Percentiles rank a stretch among this genome's conserved stretches.
Conservation (phyloP, 768 basidiomycete genomes). For the Pilatotrama ljubarskyi region DNA sequence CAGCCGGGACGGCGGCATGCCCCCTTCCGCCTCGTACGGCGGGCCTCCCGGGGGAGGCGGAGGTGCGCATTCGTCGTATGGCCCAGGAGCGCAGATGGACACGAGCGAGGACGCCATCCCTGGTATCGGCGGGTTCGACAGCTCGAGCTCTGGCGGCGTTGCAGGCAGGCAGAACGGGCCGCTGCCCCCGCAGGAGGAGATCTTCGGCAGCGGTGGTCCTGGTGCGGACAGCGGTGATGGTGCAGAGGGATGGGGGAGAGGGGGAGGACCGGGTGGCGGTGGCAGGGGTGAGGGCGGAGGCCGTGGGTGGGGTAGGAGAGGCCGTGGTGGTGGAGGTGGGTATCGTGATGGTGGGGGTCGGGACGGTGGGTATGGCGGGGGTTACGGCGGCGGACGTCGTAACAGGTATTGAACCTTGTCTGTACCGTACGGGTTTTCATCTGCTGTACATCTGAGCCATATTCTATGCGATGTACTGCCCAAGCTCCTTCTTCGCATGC, state of each 20-base stretch:
- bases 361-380: not conserved
- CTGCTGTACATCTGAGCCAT: no score
- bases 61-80: constrained; percentile 1
- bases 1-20: constrained; percentile 17
- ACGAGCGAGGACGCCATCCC: constrained; percentile 64
- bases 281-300: constrained; percentile 21
- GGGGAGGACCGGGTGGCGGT: constrained; percentile 14
- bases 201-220: constrained; percentile 41
- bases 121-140: constrained; percentile 51
- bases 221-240: constrained; percentile 27
- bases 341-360: constrained; percentile 4
- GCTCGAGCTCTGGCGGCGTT: constrained; percentile 27
- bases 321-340: constrained; percentile 12
- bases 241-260: constrained; percentile 32
- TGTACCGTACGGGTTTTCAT: no score
- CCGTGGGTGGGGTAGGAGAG: constrained; percentile 15
- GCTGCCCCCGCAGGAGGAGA: constrained; percentile 53
- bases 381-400: constrained; percentile 4
- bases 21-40: constrained; percentile 22
- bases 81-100: constrained; percentile 18
- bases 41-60: constrained; percentile 28
- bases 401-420: constrained; percentile 1
- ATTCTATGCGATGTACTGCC: not conserved
- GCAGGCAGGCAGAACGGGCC: constrained; percentile 36
- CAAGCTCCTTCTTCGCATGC: no score